These are phyloP conservation scores for Pneumocystis canis DNA, from an alignment of 1,139 yeast species.

Conservation along the genomic window DNA sequence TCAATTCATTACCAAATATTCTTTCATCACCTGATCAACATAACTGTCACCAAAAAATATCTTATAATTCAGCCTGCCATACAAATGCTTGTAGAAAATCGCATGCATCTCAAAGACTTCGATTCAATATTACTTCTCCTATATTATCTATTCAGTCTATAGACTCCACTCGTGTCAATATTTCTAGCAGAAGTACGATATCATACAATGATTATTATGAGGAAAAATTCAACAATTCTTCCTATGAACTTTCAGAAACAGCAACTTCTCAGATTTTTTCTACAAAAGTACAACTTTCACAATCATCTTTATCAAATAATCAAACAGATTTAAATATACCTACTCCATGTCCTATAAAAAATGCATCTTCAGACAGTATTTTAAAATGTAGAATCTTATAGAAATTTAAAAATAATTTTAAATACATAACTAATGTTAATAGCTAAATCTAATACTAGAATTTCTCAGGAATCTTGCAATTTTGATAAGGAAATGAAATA, in stretches of 20 bases:
- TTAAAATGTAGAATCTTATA: background rate
- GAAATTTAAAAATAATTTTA: background rate
- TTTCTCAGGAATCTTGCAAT: background rate
- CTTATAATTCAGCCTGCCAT: background rate
- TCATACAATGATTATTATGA: background rate
- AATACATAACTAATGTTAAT: background rate
- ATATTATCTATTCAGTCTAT: background rate
- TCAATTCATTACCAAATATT: background rate
- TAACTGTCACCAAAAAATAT: background rate
- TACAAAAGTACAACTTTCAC: background rate
- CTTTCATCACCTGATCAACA: background rate
- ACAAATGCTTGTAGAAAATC: background rate
- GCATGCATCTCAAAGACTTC: background rate
- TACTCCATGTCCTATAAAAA: background rate
- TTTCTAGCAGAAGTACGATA: background rate
- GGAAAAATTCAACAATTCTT: background rate
- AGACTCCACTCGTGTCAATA: background rate
- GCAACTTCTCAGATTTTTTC: background rate
- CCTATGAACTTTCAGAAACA: background rate
- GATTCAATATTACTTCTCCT: background rate
- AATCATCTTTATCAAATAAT: background rate
- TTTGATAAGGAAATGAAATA: background rate
- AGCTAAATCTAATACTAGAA: background rate
- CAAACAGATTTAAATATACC: background rate
- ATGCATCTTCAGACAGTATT: background rate